Percentiles rank a stretch among this genome's conserved stretches.
These are phyloP conservation scores for Cladosporium sp. DNA, from an alignment of 2,329 filamentous ascomycete species.

Conservation along the genomic window DNA sequence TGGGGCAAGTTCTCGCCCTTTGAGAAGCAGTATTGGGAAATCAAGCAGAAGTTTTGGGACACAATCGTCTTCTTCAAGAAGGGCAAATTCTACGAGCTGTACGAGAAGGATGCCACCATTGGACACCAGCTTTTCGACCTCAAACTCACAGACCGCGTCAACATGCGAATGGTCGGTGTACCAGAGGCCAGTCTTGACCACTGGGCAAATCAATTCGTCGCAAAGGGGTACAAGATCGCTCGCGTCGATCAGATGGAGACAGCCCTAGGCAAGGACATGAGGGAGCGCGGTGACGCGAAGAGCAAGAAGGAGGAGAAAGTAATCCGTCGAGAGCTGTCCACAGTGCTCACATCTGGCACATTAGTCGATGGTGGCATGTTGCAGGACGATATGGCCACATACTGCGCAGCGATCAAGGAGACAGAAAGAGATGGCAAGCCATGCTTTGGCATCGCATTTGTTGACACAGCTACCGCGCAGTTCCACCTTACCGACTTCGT, in stretches of 20 bases:
- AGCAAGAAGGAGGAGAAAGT: conserved; percentile 80
- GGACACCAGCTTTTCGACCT: conserved; percentile 96
- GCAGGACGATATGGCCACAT: conserved; percentile 95
- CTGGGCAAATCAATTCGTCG: conserved; percentile 98
- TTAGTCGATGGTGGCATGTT: conserved; percentile 95
- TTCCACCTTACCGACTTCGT: conserved; percentile 90
- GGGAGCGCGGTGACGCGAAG: conserved; percentile 73
- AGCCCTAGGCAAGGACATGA: conserved; percentile 94
- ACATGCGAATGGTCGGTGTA: conserved; percentile 99
- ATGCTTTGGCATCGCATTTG: conserved; percentile 86
- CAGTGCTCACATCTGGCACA: conserved; percentile 86
- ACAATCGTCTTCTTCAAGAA: conserved; percentile 99
- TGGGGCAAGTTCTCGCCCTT: conserved; percentile 86
- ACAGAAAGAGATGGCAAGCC: conserved; percentile 65
- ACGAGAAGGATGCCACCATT: conserved; percentile 94
- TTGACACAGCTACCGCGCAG: conserved; percentile 91
- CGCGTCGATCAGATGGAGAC: conserved; percentile 96
- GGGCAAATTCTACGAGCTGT: conserved; percentile 97
- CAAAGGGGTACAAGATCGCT: conserved; percentile 96
- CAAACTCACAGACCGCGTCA: conserved; percentile 95
- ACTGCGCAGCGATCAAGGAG: conserved; percentile 87
- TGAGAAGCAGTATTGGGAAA: conserved; percentile 98
- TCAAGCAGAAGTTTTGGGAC: conserved; percentile 96
- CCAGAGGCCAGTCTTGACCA: conserved; percentile 92
- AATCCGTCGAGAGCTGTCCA: conserved; percentile 84